These are phyloP conservation scores for Trichosporon sp. DNA, from an alignment of 1,284 basidiomycete genomes.

Conservation along the genomic window DNA sequence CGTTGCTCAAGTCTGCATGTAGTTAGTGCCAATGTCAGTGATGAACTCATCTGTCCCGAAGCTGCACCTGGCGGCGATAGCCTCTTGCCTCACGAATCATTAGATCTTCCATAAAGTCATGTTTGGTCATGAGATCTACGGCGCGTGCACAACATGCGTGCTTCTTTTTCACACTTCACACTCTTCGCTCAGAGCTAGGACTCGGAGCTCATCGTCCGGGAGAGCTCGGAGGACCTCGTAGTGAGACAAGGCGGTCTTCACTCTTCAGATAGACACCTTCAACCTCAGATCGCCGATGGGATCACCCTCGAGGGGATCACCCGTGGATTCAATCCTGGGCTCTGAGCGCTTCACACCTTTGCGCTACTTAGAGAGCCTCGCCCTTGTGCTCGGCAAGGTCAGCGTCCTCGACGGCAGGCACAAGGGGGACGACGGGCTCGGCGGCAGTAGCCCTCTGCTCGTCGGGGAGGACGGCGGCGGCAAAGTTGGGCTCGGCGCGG, in stretches of 20 bases:
- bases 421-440: not conserved
- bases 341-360: no score
- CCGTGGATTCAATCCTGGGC: no score
- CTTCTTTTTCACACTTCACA: not conserved
- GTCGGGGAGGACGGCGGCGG: not conserved
- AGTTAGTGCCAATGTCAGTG: no score
- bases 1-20: no score
- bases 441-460: not conserved
- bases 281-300: no score
- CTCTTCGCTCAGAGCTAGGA: not conserved
- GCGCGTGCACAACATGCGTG: not conserved
- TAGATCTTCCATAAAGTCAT: not conserved
- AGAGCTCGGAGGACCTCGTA: no score
- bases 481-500: not conserved
- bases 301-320: no score
- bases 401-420: not conserved
- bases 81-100: not conserved
- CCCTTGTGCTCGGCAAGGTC: not conserved
- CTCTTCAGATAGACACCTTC: no score
- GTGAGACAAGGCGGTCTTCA: no score
- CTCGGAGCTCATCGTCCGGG: no score
- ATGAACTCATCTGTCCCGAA: no score
- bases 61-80: not conserved
- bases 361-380: not conserved
- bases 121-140: not conserved